Percentiles rank a stretch among this genome's conserved stretches.
Evolutionary conservation across 2,329 filamentous ascomycete genomes (phyloP).

Genomic region (Sporothrix dimorphospora): DNA sequence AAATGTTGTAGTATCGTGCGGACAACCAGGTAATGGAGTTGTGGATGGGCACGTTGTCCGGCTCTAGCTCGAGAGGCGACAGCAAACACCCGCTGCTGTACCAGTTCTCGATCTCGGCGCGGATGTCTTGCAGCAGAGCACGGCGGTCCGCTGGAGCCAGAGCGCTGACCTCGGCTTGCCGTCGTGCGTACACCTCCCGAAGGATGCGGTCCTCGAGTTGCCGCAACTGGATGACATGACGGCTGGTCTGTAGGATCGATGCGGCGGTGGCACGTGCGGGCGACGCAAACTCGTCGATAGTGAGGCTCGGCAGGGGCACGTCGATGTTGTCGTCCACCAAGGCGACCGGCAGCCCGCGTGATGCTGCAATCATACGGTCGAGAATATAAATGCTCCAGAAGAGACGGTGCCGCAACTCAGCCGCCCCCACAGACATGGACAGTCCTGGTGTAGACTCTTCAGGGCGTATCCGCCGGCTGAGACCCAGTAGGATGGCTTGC

Average conservation of each 20-base stretch:
- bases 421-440: not conserved
- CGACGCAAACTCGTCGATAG: conserved; percentile 50
- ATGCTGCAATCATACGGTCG: conserved; percentile 51
- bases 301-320: conserved; percentile 49
- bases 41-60: conserved; percentile 51
- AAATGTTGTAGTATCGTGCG: conserved; percentile 50
- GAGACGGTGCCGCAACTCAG: conserved; percentile 43
- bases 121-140: conserved; percentile 42
- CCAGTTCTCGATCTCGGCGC: conserved; percentile 52
- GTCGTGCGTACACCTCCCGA: conserved; percentile 38
- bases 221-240: conserved; percentile 50
- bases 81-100: conserved; percentile 51
- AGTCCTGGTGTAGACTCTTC: not conserved
- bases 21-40: conserved; percentile 50
- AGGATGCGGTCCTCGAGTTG: conserved; percentile 50
- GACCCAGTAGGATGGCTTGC: conserved; percentile 46
- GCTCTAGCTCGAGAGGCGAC: conserved; percentile 43
- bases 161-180: conserved; percentile 37
- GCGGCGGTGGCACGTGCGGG: conserved; percentile 44
- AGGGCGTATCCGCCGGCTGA: conserved; percentile 36
- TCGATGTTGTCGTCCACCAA: conserved; percentile 46
- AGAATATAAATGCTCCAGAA: conserved; percentile 52
- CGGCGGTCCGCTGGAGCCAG: conserved; percentile 32
- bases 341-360: conserved; percentile 46
- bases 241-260: conserved; percentile 49